Evolutionary conservation across 176 grass and related monocot species (phyloP).

Genomic region (Secale cereale): DNA sequence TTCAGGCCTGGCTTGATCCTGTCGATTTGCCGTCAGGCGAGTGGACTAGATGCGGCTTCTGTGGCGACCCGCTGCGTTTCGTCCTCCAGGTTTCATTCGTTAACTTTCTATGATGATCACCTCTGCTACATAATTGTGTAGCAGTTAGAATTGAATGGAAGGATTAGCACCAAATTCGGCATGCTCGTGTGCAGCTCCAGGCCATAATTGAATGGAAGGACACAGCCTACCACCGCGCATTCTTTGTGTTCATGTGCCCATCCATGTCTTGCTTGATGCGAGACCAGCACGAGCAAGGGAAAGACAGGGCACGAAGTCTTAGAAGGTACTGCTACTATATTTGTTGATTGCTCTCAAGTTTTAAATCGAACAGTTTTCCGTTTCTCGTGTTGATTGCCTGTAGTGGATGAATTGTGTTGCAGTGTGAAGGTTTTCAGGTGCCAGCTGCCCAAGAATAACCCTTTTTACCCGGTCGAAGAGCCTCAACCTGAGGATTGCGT

Average conservation of each 20-base stretch:
- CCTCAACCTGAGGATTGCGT: not conserved
- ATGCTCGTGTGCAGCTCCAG: slow-evolving; percentile 46
- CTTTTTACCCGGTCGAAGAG: slow-evolving; percentile 60
- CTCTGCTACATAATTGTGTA: not conserved
- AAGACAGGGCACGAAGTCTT: slow-evolving; percentile 36
- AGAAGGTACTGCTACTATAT: slow-evolving; percentile 40
- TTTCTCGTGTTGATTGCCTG: slow-evolving; percentile 28
- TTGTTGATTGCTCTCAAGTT: not conserved
- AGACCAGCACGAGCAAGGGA: slow-evolving; percentile 88
- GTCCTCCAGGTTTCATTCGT: slow-evolving; percentile 57
- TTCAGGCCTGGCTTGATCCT: slow-evolving; percentile 74
- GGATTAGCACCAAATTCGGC: not conserved
- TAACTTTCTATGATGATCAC: not conserved
- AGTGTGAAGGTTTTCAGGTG: slow-evolving; percentile 88
- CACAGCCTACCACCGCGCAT: slow-evolving; percentile 52
- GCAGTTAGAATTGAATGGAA: too few species aligned
- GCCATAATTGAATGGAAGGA: slow-evolving; percentile 39
- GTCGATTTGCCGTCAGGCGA: slow-evolving; percentile 55
- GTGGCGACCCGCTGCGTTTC: slow-evolving; percentile 64
- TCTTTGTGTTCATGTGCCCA: slow-evolving; percentile 80
- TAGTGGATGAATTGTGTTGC: not conserved
- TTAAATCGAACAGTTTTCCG: too few species aligned
- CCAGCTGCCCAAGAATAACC: slow-evolving; percentile 65
- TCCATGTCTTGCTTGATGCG: slow-evolving; percentile 69
- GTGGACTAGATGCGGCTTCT: slow-evolving; percentile 54